Conservation (phyloP, 2,329 filamentous ascomycete genomes). For the Claviceps sp. region DNA sequence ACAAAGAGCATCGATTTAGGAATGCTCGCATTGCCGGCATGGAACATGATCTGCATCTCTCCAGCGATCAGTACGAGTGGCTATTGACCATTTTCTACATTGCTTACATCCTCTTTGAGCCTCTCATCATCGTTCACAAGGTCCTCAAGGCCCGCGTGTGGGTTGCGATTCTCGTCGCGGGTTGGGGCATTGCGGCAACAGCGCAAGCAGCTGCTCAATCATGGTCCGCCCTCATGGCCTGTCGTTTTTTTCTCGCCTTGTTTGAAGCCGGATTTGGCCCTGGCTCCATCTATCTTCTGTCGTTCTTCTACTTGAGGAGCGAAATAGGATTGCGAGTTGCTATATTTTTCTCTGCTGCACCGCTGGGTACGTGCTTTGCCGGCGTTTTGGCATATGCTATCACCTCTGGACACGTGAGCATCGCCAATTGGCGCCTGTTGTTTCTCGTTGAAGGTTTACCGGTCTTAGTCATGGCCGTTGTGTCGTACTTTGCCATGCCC, state of each 20-base stretch:
- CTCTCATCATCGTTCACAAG: constrained; percentile 7
- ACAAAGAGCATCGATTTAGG: background rate
- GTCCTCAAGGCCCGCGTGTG: constrained; percentile 4
- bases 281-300: constrained; percentile 20
- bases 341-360: constrained; percentile 41
- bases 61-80: constrained; percentile 10
- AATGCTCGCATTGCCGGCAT: constrained; percentile 14
- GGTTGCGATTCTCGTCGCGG: constrained; percentile 4
- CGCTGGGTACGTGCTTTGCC: constrained; percentile 54
- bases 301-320: constrained; percentile 22
- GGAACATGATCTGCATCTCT: constrained; percentile 9
- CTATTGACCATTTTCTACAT: constrained; percentile 14
- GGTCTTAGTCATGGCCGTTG: constrained; percentile 17
- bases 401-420: constrained; percentile 37
- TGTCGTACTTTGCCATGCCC: constrained; percentile 17
- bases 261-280: constrained; percentile 20
- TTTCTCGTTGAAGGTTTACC: constrained; percentile 39
- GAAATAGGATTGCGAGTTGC: constrained; percentile 20
- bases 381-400: constrained; percentile 53
- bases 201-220: constrained; percentile 30
- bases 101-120: constrained; percentile 8
- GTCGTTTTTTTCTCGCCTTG: constrained; percentile 27
- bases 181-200: constrained; percentile 13
- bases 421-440: constrained; percentile 52
- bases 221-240: constrained; percentile 30